Evolutionary conservation across 2,329 filamentous ascomycete genomes (phyloP).

Genomic region (Aspergillus viridinutans): DNA sequence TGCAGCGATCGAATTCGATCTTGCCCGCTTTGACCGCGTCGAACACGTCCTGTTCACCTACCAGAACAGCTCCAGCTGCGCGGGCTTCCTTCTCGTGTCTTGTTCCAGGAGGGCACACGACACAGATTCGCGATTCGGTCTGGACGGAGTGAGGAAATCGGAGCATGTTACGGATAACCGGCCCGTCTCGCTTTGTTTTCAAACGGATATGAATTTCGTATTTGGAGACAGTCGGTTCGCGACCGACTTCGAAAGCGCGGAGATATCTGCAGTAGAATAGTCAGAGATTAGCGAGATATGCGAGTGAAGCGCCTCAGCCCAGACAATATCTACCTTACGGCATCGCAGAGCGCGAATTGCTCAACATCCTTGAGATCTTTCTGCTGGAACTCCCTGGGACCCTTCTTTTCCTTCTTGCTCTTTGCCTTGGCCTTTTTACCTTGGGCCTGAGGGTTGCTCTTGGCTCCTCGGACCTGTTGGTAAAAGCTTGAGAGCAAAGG

Average conservation of each 20-base stretch:
- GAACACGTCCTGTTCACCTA: constrained; percentile 84
- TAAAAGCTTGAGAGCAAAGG: constrained; percentile 27
- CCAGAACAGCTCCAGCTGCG: constrained; percentile 72
- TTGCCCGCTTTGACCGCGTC: constrained; percentile 69
- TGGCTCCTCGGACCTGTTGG: constrained; percentile 35
- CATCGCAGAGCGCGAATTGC: constrained; percentile 81
- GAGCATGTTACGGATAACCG: constrained; percentile 81
- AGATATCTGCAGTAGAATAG: constrained; percentile 63
- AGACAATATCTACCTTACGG: constrained; percentile 62
- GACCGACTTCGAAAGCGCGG: constrained; percentile 86
- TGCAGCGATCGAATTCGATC: constrained; percentile 82
- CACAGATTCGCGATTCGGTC: constrained; percentile 82
- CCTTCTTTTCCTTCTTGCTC: constrained; percentile 60
- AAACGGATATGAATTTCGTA: constrained; percentile 87
- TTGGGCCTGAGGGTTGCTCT: constrained; percentile 34
- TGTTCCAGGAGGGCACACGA: constrained; percentile 82
- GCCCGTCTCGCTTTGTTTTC: constrained; percentile 77
- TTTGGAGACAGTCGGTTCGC: constrained; percentile 66
- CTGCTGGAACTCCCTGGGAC: constrained; percentile 61
- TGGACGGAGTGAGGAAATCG: constrained; percentile 85
- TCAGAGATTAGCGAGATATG: constrained; percentile 9
- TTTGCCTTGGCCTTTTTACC: constrained; percentile 49
- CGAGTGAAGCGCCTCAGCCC: constrained; percentile 7
- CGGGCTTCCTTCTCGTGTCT: constrained; percentile 68
- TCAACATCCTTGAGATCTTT: constrained; percentile 61